Percentiles rank a stretch among this genome's conserved stretches.
These are phyloP conservation scores for Ceratobasidium theobromae DNA, from an alignment of 1,284 basidiomycete genomes.

Conservation along the genomic window DNA sequence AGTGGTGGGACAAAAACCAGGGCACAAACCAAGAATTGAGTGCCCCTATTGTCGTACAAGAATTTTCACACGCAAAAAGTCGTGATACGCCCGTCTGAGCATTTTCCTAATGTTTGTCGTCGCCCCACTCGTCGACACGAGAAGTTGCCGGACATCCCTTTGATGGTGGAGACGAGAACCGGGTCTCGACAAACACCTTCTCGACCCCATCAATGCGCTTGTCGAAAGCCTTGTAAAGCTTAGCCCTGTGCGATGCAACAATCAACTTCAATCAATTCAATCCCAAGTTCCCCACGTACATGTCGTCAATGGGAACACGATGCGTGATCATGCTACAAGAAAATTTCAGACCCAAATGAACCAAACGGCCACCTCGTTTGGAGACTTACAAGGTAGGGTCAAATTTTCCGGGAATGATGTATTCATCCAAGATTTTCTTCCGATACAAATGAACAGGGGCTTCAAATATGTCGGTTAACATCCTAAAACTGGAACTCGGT, in stretches of 20 bases:
- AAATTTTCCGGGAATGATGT: constrained; percentile 66
- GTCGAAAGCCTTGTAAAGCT: constrained; percentile 62
- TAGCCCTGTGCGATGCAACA: constrained; percentile 45
- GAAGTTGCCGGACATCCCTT: constrained; percentile 53
- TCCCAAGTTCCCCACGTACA: constrained; percentile 46
- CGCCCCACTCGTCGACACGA: constrained; percentile 57
- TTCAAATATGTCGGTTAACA: constrained; percentile 31
- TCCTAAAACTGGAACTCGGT: constrained; percentile 18
- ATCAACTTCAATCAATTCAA: not conserved
- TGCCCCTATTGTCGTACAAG: too few relatives aligned
- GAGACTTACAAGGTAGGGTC: constrained; percentile 63
- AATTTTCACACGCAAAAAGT: too few relatives aligned
- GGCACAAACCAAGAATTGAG: too few relatives aligned
- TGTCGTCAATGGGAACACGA: constrained; percentile 63
- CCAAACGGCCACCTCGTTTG: not conserved
- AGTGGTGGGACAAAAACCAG: too few relatives aligned
- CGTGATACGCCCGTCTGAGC: too few relatives aligned
- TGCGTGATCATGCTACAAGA: constrained; percentile 65
- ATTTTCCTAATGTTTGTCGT: not conserved
- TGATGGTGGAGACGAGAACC: constrained; percentile 52
- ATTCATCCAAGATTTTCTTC: constrained; percentile 66
- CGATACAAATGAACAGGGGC: constrained; percentile 76
- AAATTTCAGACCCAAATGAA: constrained; percentile 21
- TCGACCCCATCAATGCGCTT: constrained; percentile 59
- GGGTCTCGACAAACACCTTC: constrained; percentile 66